Base-by-base conservation (phyloP, 352 stramenopile species). In the Phytophthora hibernalis region DNA sequence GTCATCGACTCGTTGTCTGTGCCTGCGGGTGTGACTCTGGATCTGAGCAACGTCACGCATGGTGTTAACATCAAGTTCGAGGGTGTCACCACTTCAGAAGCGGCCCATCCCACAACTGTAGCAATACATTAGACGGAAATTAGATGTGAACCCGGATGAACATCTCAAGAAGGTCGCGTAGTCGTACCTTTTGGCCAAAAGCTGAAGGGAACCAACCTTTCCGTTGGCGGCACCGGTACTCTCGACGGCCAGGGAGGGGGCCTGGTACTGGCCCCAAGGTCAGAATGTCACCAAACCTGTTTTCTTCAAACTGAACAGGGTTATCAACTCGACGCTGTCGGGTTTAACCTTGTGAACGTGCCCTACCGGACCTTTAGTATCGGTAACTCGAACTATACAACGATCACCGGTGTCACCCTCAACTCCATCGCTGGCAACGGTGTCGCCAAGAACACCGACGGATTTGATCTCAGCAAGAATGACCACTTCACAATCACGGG, bases 251-350 rank as follows among this genome's bases (percentile, higher is more conserved):
- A 79, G 43, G 70, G 74, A 4, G 43, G 70, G 74, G 2, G n/a
- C 45, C 6, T 77, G 56, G 65, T 81, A 81, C 50, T 81, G 73
- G 74, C 56, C 56, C 1, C 61, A 81, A n/a, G 67, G 65, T 2
- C 42, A 65, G n/a, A 54, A 24, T 8, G 38, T 79, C 52, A 74
- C 55, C 5, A 51, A 61, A 4, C 73, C 73, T 0, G 69, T 78
- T 7, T 79, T 81, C 42, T 77, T 81, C 63, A 52, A 53, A 9
- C 21, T 73, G 45, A 55, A 59, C 43, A 38, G 52, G 24, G 59
- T 69, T 13, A n/a, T 55, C 38, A 60, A 62, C 53, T 73, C 65
- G n/a, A 73, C 65, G 21, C 28, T 82, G 1, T 74, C 70, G 20
- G 68, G 68, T 2, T 82, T 77, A 75, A 54, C 45, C 50, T 79